Conservation (phyloP, 345 rosid genomes). For the Linum lewisii region DNA sequence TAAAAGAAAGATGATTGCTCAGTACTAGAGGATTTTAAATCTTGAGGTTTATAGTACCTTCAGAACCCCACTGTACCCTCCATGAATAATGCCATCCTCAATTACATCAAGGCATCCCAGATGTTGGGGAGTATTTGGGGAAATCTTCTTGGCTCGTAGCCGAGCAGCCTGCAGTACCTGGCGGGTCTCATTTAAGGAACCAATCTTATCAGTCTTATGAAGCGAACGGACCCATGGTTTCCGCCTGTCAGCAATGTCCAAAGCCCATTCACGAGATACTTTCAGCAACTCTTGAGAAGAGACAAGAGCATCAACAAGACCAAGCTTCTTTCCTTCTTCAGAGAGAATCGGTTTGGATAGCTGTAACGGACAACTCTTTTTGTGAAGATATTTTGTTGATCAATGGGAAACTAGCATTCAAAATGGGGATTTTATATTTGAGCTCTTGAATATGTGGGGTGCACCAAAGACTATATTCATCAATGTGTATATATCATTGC, state of each 20-base stretch:
- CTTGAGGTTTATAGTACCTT: conserved; percentile 34
- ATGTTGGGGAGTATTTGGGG: conserved; percentile 89
- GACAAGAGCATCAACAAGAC: conserved; percentile 72
- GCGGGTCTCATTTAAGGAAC: conserved; percentile 79
- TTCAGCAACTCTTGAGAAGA: conserved; percentile 67
- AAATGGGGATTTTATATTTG: no score
- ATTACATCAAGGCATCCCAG: conserved; percentile 78
- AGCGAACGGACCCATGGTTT: conserved; percentile 83
- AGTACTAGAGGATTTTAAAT: no score
- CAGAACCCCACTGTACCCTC: conserved; percentile 82
- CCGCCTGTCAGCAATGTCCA: conserved; percentile 57
- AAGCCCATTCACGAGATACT: conserved; percentile 70
- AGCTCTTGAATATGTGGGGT: no score
- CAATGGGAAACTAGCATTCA: no score
- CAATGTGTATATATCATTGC: no score
- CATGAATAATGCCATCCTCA: conserved; percentile 86
- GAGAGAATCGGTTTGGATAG: conserved; percentile 70
- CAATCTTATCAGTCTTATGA: conserved; percentile 76
- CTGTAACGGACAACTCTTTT: conserved; percentile 31
- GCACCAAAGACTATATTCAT: no score
- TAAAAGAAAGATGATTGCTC: no score
- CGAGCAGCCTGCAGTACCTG: conserved; percentile 45
- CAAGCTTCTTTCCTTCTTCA: conserved; percentile 81
- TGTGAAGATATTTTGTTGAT: no score
- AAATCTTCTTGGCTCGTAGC: conserved; percentile 61